phyloP scores from a whole-genome alignment of 2,329 filamentous ascomycete species.

The Penicillium sp. region DNA sequence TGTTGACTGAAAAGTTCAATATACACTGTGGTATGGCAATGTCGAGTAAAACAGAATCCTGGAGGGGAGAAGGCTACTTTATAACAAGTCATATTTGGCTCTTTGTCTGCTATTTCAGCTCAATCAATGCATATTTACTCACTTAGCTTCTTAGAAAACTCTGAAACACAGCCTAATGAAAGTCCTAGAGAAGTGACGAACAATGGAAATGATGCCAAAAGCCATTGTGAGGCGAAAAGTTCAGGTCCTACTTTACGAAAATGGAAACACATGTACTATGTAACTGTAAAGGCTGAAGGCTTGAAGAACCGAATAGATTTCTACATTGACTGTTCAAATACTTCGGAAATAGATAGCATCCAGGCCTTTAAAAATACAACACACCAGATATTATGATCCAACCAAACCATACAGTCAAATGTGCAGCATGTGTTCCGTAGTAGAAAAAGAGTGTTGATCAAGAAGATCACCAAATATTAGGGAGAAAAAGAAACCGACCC shows the following conservation, averaged over 20 bases:
- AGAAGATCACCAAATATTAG: conserved; percentile 9
- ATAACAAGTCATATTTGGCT: background rate
- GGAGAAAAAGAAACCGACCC: conserved; percentile 15
- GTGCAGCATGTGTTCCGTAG: conserved; percentile 33
- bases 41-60: background rate
- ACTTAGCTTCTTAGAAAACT: background rate
- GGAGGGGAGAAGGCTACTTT: background rate
- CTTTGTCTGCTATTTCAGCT: background rate
- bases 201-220: background rate
- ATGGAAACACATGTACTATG: background rate
- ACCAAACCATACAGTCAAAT: background rate
- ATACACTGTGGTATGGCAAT: background rate
- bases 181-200: background rate
- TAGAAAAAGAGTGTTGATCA: conserved; percentile 1
- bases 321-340: background rate
- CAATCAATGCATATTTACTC: background rate
- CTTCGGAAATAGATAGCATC: background rate
- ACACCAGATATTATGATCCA: background rate
- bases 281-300: background rate
- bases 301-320: background rate
- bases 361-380: background rate
- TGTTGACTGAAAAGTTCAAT: background rate
- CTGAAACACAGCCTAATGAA: background rate
- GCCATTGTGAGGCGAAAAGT: background rate
- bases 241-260: no score